Conservation (phyloP, 768 basidiomycete species). For the Xerocomellus chrysenteron region DNA sequence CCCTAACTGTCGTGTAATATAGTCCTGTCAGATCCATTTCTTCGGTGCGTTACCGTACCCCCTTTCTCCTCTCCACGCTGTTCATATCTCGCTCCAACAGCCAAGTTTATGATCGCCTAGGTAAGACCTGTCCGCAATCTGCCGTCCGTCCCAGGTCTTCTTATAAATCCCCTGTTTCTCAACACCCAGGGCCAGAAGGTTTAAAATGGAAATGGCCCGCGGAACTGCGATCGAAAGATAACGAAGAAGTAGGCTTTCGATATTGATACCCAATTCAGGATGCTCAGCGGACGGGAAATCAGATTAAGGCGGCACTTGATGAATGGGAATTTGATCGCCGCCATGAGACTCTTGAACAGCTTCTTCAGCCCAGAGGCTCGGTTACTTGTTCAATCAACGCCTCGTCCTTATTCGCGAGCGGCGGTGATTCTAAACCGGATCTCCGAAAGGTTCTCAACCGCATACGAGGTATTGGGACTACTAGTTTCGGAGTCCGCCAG, state of each 20-base stretch:
- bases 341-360: conserved; percentile 36
- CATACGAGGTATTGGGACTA: conserved; percentile 36
- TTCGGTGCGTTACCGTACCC: conserved; percentile 46
- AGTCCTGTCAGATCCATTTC: conserved; percentile 73
- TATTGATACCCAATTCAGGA: conserved; percentile 15
- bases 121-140: conserved; percentile 34
- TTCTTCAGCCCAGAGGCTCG: conserved; percentile 46
- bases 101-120: conserved; percentile 74
- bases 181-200: conserved; percentile 35
- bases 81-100: conserved; percentile 36
- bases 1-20: conserved; percentile 17
- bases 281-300: conserved; percentile 29
- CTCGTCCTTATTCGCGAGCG: conserved; percentile 43
- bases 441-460: conserved; percentile 32
- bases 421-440: conserved; percentile 29
- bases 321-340: conserved; percentile 40
- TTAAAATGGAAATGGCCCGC: conserved; percentile 45
- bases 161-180: conserved; percentile 12
- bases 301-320: conserved; percentile 49
- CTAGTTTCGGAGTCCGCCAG: conserved; percentile 42
- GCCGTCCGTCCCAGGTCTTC: conserved; percentile 1
- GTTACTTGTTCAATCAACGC: conserved; percentile 49
- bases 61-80: not conserved
- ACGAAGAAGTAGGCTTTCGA: conserved; percentile 44
- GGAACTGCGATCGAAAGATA: conserved; percentile 42